Base-by-base conservation (phyloP, 1,139 yeast genomes). In the Pichia sp. region DNA sequence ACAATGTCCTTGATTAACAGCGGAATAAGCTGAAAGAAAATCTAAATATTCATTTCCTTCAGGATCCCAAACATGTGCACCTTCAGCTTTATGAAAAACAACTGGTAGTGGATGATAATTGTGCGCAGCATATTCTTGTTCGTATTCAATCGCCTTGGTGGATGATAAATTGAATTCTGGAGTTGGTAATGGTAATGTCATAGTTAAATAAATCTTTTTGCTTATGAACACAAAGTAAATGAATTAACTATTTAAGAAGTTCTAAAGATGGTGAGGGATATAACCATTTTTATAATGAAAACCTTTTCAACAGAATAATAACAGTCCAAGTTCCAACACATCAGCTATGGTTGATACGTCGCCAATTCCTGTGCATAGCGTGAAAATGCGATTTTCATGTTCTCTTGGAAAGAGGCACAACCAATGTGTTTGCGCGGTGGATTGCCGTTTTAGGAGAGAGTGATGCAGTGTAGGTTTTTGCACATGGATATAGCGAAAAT, bases 51-150 rank as follows among this genome's bases (percentile, higher is more conserved):
- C 89, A 48, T 77, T 84, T 57, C 96, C 97, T 71, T 91, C 98
- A 14, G 98, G 97, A 67, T 93, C 98, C 97, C 97, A 91, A 39
- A 93, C 97, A 59, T 87, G 87, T 38, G 97, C 96, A 49, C 98
- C 98, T 57, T 70, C 60, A 22, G 96, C 98, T 67, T 78, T 83
- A 63, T 87, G 76, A 71, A 91, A 86, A 18, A 93, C 98, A 56
- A 91, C 97, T 14, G 99, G 98, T 60, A 91, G 74, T 52, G 99
- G 98, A 70, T 90, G 97, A 73, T 91, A 91, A 76, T 93, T 91
- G 74, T 91, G 97, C 29, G 98, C 99, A 47, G 96, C 89, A 73
- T 86, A 89, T 58, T 85, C 73, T 54, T 79, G 72, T 71, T 91
- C 97, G 73, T 80, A 83, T 52, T 80, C 75, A 59, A 74, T 74